A percentile compares a stretch with the other conserved stretches of the same genome.
phyloP scores from a whole-genome alignment of 2,329 filamentous ascomycete genomes.

The Hymenotorrendiella dingleyae region DNA sequence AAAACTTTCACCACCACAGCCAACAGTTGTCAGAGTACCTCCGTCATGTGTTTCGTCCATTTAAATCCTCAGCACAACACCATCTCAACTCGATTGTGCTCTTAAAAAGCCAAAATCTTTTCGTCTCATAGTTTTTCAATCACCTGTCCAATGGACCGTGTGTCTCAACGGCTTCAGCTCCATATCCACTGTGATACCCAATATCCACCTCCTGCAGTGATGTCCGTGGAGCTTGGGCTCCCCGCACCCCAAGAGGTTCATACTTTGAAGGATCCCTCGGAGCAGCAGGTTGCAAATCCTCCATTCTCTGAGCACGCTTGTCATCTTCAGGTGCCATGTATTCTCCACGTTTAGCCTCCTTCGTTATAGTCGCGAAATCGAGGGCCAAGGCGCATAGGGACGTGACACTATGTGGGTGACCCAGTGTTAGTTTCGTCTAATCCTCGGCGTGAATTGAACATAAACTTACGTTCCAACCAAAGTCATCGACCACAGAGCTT shows the following conservation, averaged over 20 bases:
- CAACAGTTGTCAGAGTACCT: too few species aligned
- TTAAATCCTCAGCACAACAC: too few species aligned
- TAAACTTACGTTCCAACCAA: constrained; percentile 23
- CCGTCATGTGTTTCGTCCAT: too few species aligned
- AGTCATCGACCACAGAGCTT: constrained; percentile 26
- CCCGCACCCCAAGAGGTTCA: constrained; percentile 13
- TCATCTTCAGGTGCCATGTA: constrained; percentile 26
- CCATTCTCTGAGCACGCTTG: constrained; percentile 16
- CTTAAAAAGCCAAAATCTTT: too few species aligned
- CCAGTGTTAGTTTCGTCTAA: neutral
- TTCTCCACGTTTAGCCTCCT: constrained; percentile 13
- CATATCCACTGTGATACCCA: constrained; percentile 26
- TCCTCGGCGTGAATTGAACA: too few species aligned
- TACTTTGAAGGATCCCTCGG: constrained; percentile 15
- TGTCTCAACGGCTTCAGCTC: constrained; percentile 15
- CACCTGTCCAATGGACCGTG: constrained; percentile 9
- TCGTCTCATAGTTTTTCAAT: neutral
- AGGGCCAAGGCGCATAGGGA: constrained; percentile 22
- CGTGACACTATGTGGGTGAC: constrained; percentile 16
- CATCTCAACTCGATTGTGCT: too few species aligned
- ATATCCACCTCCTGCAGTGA: constrained; percentile 17
- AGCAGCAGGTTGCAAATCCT: constrained; percentile 14
- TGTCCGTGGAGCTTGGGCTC: neutral
- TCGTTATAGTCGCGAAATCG: constrained; percentile 21
- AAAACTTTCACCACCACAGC: too few species aligned